phyloP scores from a whole-genome alignment of 345 rosid genomes.

The Rhodamnia argentea region DNA sequence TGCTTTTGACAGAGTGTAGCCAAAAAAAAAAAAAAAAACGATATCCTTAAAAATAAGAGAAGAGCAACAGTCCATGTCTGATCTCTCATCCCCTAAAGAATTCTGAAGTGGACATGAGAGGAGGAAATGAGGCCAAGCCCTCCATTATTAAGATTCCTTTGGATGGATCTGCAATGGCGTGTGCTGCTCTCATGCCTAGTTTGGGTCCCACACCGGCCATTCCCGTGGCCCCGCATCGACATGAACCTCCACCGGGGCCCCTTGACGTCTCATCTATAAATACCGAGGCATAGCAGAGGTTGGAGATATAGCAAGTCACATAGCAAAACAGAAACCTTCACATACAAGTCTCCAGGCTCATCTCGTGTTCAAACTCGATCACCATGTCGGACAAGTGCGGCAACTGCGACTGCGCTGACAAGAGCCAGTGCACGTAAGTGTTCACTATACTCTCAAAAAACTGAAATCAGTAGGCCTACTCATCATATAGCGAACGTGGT shows the following conservation, averaged over 20 bases:
- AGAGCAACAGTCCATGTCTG: not conserved
- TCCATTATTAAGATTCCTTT: conserved; percentile 36
- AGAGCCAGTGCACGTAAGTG: conserved; percentile 64
- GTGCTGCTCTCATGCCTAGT: conserved; percentile 31
- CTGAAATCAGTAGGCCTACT: not conserved
- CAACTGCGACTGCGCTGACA: conserved; percentile 77
- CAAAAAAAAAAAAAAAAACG: not conserved
- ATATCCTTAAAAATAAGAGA: not conserved
- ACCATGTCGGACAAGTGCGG: conserved; percentile 72
- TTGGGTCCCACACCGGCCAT: not conserved
- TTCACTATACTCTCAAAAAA: not conserved
- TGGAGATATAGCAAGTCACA: conserved; percentile 5
- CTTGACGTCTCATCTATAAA: conserved; percentile 37
- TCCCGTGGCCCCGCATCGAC: not conserved
- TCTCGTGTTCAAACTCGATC: not conserved
- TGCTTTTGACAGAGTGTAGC: not conserved
- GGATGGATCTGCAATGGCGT: conserved; percentile 18
- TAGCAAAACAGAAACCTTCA: not conserved
- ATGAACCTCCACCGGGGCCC: not conserved
- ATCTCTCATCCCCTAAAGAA: not conserved
- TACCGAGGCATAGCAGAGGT: not conserved
- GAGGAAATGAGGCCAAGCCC: conserved; percentile 28
- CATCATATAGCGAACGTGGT: not conserved
- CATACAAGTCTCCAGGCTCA: not conserved
- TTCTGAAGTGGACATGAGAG: conserved; percentile 50